These are phyloP conservation scores for Rhizopus arrhizus DNA, from an alignment of 371 early-diverging fungal species.

Conservation along the genomic window DNA sequence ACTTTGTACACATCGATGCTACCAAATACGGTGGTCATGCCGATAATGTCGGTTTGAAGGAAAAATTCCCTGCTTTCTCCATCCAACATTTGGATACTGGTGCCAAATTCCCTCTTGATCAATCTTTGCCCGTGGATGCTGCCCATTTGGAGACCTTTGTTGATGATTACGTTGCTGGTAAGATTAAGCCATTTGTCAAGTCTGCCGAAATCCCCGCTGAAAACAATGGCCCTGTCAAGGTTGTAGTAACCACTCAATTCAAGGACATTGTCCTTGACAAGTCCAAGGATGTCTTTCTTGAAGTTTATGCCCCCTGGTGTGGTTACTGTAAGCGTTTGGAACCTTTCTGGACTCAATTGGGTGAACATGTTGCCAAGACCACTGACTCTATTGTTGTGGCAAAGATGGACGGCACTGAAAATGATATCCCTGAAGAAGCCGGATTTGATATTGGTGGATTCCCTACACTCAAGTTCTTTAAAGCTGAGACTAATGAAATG, in stretches of 20 bases:
- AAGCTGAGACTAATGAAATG: conserved; percentile 79
- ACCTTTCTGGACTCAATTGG: conserved; percentile 82
- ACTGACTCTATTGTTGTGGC: conserved; percentile 74
- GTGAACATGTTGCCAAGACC: conserved; percentile 39
- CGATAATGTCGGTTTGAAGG: conserved; percentile 79
- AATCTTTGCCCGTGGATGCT: conserved; percentile 62
- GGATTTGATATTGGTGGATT: conserved; percentile 84
- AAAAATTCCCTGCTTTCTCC: conserved; percentile 90
- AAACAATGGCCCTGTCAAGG: conserved; percentile 87
- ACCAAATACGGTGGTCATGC: conserved; percentile 84
- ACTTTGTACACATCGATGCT: conserved; percentile 88
- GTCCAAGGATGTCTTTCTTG: conserved; percentile 90
- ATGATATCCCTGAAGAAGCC: conserved; percentile 84
- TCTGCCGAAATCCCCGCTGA: conserved; percentile 81
- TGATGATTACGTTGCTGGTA: conserved; percentile 67
- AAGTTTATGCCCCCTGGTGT: conserved; percentile 95
- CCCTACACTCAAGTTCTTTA: conserved; percentile 94
- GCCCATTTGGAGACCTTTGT: conserved; percentile 66
- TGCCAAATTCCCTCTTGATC: conserved; percentile 82
- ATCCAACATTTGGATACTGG: conserved; percentile 75
- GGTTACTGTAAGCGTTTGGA: conserved; percentile 91
- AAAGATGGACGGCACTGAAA: conserved; percentile 95
- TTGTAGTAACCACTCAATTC: conserved; percentile 84
- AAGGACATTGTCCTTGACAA: conserved; percentile 79
- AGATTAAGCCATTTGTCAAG: conserved; percentile 78